phyloP scores from a whole-genome alignment of 2,329 filamentous ascomycete genomes.

The Aspergillus aculeatus region DNA sequence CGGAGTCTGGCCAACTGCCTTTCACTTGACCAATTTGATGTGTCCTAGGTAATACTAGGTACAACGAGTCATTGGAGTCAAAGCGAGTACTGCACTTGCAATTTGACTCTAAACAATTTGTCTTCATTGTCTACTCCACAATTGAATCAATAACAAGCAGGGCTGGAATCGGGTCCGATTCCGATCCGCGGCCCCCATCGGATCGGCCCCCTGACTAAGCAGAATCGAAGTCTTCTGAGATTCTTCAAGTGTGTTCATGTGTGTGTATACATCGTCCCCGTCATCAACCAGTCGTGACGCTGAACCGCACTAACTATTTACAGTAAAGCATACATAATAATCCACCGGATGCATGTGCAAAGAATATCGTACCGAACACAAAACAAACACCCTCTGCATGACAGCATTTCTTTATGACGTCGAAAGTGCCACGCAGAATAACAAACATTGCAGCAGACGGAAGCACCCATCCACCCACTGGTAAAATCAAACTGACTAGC shows the following conservation, averaged over 20 bases:
- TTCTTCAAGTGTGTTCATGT: too few relatives aligned
- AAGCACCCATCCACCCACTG: background rate
- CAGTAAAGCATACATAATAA: conserved; percentile 6
- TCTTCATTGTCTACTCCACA: too few relatives aligned
- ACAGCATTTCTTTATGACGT: background rate
- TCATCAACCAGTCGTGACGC: conserved; percentile 10
- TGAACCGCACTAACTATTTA: conserved; percentile 11
- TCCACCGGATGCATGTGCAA: conserved; percentile 4
- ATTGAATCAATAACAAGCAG: background rate
- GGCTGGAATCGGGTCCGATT: background rate
- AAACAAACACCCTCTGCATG: background rate
- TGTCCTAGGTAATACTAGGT: too few relatives aligned
- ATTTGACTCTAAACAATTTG: too few relatives aligned
- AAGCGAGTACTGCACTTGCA: too few relatives aligned
- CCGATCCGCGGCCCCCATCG: conserved; percentile 20
- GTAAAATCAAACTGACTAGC: background rate
- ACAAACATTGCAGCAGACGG: too few relatives aligned
- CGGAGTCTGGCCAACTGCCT: background rate
- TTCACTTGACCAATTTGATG: too few relatives aligned
- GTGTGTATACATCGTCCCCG: conserved; percentile 1
- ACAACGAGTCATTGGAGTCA: too few relatives aligned
- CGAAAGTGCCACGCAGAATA: background rate
- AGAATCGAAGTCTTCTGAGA: background rate
- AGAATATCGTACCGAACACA: background rate
- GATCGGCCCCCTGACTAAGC: background rate